Conservation (phyloP, 208 protist species). For the Leishmania turanica region DNA sequence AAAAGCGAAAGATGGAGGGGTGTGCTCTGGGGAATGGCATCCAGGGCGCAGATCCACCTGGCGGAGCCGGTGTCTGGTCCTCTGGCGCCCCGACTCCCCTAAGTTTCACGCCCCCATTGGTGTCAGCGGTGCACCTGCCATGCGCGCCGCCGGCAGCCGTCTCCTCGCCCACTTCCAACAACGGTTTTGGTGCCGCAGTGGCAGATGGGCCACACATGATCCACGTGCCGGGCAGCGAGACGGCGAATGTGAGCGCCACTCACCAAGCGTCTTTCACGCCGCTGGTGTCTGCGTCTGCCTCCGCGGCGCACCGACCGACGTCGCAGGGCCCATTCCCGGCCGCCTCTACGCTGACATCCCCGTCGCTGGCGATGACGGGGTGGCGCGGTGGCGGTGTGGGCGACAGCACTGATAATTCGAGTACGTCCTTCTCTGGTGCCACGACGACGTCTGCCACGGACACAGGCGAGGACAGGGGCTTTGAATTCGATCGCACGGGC, state of each 20-base stretch:
- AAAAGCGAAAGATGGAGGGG: neutral
- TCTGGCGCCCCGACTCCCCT: neutral
- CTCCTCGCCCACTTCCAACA: neutral
- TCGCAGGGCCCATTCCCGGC: neutral
- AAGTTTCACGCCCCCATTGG: neutral
- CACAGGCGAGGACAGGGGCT: neutral
- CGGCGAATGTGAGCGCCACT: neutral
- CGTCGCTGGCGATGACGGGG: conserved; percentile 8
- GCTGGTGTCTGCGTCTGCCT: neutral
- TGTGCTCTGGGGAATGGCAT: neutral
- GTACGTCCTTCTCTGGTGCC: neutral
- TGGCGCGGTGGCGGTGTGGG: conserved; percentile 15
- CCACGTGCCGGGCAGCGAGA: neutral
- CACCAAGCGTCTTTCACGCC: neutral
- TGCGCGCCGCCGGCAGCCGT: neutral
- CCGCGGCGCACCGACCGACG: neutral
- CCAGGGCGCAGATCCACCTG: neutral
- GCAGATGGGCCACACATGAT: neutral
- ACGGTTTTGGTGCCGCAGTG: neutral
- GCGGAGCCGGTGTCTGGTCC: neutral
- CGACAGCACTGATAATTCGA: neutral
- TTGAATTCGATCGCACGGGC: neutral
- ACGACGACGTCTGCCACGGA: neutral
- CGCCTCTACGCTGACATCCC: neutral
- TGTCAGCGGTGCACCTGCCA: neutral